Evolutionary conservation across 805 yeast genomes (phyloP).

Genomic region (Metschnikowia peoriensis): DNA sequence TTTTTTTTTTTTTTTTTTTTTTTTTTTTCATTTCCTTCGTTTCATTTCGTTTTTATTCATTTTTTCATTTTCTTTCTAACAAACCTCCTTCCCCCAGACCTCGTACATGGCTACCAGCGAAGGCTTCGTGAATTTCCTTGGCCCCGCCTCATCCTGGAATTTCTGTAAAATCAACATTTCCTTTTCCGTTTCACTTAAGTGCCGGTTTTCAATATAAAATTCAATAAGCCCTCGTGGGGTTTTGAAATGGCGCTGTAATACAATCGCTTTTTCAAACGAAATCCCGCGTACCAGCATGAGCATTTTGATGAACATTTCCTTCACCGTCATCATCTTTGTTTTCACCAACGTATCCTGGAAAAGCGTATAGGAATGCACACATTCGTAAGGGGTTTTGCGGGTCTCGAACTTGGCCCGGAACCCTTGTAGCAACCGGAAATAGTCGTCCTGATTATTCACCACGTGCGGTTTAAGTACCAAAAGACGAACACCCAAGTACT

Average conservation of each 20-base stretch:
- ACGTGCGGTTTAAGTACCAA: conserved; percentile 52
- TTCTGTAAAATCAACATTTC: conserved; percentile 27
- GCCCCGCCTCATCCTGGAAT: conserved; percentile 46
- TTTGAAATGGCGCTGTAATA: conserved; percentile 65
- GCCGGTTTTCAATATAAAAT: conserved; percentile 37
- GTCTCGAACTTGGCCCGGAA: conserved; percentile 48
- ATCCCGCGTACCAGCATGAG: conserved; percentile 79
- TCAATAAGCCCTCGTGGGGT: conserved; percentile 66
- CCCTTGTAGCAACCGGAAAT: conserved; percentile 35
- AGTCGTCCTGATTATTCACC: conserved; percentile 51
- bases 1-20: no score
- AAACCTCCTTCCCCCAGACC: conserved; percentile 48
- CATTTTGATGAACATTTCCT: conserved; percentile 73
- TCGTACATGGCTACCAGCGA: conserved; percentile 53
- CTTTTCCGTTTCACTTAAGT: conserved; percentile 21
- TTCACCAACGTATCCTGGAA: conserved; percentile 73
- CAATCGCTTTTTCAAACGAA: conserved; percentile 79
- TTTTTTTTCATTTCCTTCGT: not conserved
- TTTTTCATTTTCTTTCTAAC: not conserved
- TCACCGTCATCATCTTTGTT: conserved; percentile 63
- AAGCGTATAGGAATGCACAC: conserved; percentile 32
- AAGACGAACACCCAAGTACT: conserved; percentile 38
- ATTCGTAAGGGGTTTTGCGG: conserved; percentile 27
- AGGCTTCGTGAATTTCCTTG: conserved; percentile 50
- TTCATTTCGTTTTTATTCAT: not conserved